These are phyloP conservation scores for Fraxinus baroniana DNA, from an alignment of 305 asterid genomes.

Conservation along the genomic window DNA sequence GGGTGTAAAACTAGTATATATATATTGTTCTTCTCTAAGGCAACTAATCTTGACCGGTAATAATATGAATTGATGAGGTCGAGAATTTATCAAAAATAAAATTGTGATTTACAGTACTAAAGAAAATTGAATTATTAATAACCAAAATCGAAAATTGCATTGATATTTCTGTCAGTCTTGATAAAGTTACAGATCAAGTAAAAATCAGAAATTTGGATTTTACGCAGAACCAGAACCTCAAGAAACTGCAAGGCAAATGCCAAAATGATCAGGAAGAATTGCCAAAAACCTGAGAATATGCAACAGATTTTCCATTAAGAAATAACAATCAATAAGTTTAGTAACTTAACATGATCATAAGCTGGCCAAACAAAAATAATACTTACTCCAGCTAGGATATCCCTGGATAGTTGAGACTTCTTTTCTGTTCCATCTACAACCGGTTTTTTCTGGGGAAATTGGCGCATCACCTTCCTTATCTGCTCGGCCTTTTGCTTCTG, in stretches of 20 bases:
- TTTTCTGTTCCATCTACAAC: conserved; percentile 41
- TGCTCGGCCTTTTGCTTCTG: conserved; percentile 69
- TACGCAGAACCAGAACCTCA: not conserved
- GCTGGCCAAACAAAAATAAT: too few relatives aligned
- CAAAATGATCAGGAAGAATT: conserved; percentile 37
- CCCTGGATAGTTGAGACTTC: conserved; percentile 56
- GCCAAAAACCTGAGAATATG: conserved; percentile 55
- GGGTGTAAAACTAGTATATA: too few relatives aligned
- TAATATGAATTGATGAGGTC: too few relatives aligned
- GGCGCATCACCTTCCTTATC: conserved; percentile 52
- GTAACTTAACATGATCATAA: too few relatives aligned
- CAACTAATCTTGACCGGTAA: too few relatives aligned
- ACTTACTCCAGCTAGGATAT: conserved; percentile 47
- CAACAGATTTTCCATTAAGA: not conserved
- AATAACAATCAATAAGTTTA: too few relatives aligned
- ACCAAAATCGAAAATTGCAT: not conserved
- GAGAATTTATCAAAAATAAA: too few relatives aligned
- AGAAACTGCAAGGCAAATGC: not conserved
- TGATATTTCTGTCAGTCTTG: not conserved
- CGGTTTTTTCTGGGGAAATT: conserved; percentile 61
- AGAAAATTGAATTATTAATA: too few relatives aligned
- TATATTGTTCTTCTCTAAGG: too few relatives aligned
- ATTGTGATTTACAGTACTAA: too few relatives aligned
- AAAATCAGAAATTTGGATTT: conserved; percentile 13
- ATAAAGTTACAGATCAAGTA: not conserved